These are phyloP conservation scores for Monilinia vaccinii-corymbosi DNA, from an alignment of 2,329 filamentous ascomycete genomes.

Conservation along the genomic window DNA sequence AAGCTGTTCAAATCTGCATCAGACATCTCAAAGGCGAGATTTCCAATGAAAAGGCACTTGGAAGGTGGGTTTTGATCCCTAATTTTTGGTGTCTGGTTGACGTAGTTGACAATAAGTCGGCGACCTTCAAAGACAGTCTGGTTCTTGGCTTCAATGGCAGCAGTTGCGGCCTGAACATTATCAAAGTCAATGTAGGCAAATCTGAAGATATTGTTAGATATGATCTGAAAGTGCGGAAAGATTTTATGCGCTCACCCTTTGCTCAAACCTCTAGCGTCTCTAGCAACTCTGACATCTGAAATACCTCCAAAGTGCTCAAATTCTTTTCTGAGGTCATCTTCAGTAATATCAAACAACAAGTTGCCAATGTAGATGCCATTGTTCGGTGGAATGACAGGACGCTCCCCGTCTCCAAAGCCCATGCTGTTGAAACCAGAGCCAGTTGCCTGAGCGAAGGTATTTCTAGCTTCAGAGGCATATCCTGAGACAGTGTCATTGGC, in stretches of 20 bases:
- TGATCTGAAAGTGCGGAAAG: neutral
- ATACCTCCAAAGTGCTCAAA: conserved; percentile 51
- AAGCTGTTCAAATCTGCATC: conserved; percentile 73
- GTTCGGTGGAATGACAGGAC: conserved; percentile 5
- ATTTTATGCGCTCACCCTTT: conserved; percentile 48
- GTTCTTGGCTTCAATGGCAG: conserved; percentile 49
- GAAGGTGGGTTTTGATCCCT: conserved; percentile 38
- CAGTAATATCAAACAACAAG: conserved; percentile 58
- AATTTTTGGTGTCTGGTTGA: conserved; percentile 22
- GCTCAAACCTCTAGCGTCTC: conserved; percentile 54
- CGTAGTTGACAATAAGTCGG: conserved; percentile 51
- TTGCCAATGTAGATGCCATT: conserved; percentile 56
- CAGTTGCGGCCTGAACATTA: conserved; percentile 40
- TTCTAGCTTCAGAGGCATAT: conserved; percentile 7
- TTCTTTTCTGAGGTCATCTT: conserved; percentile 47
- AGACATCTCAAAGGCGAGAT: conserved; percentile 78
- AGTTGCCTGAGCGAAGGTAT: conserved; percentile 11
- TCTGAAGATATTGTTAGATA: conserved; percentile 31
- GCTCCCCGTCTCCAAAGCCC: neutral
- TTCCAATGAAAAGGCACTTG: conserved; percentile 71
- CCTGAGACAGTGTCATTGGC: conserved; percentile 13
- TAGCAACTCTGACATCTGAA: conserved; percentile 43
- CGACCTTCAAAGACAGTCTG: conserved; percentile 55
- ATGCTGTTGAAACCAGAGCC: neutral
- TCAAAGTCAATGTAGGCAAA: conserved; percentile 60